Evolutionary conservation across 1,139 yeast genomes (phyloP), one percentile per base, ranked within the genome.

Genomic region (Taphrina communis): DNA sequence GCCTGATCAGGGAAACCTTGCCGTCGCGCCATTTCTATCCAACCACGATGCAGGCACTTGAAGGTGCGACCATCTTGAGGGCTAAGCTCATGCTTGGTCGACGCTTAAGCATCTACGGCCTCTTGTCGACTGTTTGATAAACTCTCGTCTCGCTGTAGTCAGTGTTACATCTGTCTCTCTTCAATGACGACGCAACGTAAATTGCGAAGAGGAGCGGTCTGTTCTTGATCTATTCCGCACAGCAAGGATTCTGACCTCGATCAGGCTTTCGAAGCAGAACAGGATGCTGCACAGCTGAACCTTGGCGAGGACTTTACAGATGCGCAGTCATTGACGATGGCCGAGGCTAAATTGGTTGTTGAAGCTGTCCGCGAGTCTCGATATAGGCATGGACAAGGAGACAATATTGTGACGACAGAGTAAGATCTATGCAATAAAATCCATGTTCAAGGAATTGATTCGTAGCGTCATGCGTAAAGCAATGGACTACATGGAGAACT

Each of bases 381-480:
- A 12, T 42, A 57, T 14, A 48, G 65, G 36, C 66, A 69, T 25
- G 58, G 60, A 9, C 60, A 53, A 19, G 72, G 66, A 6, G 71
- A 68, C 35, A 71, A 70, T 31, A 57, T 68, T n/a, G 71, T 67
- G 17, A 66, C 65, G 61, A 70, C 72, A n/a, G 72, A 70, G 72
- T 69, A 63, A 57, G 65, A 17, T 31, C 31, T 1, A 25, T 25
- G 31, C 31, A 25, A 4, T 25, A 4, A 25, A 4, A 25, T 25
- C 31, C 31, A 25, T 25, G 31, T 25, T 25, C 31, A 25, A 31
- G 53, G 46, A 21, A 7, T 25, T 17, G 41, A 41, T 12, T 14
- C 44, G 56, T 21, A 76, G 89, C 77, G 95, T 94, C 69, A 83
- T 94, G 80, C 92, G 94, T 77, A 94, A 94, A 78, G 91, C 99